These are phyloP conservation scores for Hansenula anomala DNA, from an alignment of 1,139 yeast genomes.

Conservation along the genomic window DNA sequence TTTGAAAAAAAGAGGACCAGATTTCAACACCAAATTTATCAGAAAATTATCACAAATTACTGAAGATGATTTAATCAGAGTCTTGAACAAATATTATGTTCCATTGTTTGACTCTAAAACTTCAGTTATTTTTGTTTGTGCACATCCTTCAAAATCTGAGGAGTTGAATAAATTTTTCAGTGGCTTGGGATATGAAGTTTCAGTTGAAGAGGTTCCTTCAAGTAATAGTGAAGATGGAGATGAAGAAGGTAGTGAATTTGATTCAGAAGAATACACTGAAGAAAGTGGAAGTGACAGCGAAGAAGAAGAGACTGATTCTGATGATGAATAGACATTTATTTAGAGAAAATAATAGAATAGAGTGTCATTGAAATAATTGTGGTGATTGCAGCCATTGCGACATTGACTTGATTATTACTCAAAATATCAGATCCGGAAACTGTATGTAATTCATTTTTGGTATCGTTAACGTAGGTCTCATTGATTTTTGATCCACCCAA, in stretches of 20 bases:
- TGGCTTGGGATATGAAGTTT: slow-evolving; percentile 55
- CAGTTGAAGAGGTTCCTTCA: slow-evolving; percentile 46
- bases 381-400: slow-evolving; percentile 30
- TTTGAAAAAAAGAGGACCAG: slow-evolving; percentile 66
- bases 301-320: slow-evolving; percentile 18
- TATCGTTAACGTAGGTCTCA: slow-evolving; percentile 4
- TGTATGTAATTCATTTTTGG: slow-evolving; percentile 9
- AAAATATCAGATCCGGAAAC: slow-evolving; percentile 28
- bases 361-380: slow-evolving; percentile 25
- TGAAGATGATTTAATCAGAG: slow-evolving; percentile 49
- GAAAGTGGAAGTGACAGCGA: slow-evolving; percentile 1
- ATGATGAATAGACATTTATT: slow-evolving; percentile 9
- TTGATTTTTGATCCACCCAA: slow-evolving; percentile 33
- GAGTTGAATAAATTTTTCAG: slow-evolving; percentile 44
- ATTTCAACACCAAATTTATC: slow-evolving; percentile 48
- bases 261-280: slow-evolving; percentile 5
- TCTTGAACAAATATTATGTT: slow-evolving; percentile 54
- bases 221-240: slow-evolving; percentile 26
- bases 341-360: slow-evolving; percentile 10
- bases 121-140: slow-evolving; percentile 64
- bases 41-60: slow-evolving; percentile 47
- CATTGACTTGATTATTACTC: slow-evolving; percentile 38
- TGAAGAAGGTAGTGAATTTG: slow-evolving; percentile 7
- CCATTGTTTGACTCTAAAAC: slow-evolving; percentile 52
- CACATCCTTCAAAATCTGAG: slow-evolving; percentile 63